Conservation (phyloP, 1,284 basidiomycete genomes). For the Gomphus sp. region DNA sequence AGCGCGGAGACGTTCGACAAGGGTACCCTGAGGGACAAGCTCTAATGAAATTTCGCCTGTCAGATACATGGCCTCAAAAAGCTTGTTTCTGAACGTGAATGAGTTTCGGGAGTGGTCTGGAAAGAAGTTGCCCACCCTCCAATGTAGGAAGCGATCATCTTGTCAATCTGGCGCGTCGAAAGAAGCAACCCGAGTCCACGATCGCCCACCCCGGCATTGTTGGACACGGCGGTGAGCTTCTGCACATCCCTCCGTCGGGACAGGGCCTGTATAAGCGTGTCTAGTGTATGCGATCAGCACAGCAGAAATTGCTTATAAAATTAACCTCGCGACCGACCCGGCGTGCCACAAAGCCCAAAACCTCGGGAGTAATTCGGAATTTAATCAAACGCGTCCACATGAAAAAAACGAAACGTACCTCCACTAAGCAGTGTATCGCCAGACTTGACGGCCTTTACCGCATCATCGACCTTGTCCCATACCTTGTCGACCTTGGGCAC, state of each 20-base stretch:
- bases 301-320: too few species aligned
- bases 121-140: constrained; percentile 48
- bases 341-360: constrained; percentile 71
- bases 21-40: constrained; percentile 85
- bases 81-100: constrained; percentile 51
- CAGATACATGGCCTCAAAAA: constrained; percentile 72
- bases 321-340: constrained; percentile 35
- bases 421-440: constrained; percentile 74
- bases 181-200: constrained; percentile 77
- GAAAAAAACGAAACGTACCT: constrained; percentile 39
- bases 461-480: constrained; percentile 72
- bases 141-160: constrained; percentile 84
- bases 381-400: background rate
- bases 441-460: constrained; percentile 73
- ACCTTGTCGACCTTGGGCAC: constrained; percentile 59
- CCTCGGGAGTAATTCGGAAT: constrained; percentile 32
- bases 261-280: constrained; percentile 81
- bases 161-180: constrained; percentile 69
- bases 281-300: constrained; percentile 21
- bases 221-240: constrained; percentile 78
- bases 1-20: constrained; percentile 86
- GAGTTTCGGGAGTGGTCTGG: background rate
- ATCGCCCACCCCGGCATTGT: constrained; percentile 79
- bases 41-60: constrained; percentile 78
- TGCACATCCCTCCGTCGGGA: constrained; percentile 62